Percentiles rank a stretch among this genome's conserved stretches.
Evolutionary conservation across 106 monocot species (phyloP).

Genomic region (Amphibolis antarctica): DNA sequence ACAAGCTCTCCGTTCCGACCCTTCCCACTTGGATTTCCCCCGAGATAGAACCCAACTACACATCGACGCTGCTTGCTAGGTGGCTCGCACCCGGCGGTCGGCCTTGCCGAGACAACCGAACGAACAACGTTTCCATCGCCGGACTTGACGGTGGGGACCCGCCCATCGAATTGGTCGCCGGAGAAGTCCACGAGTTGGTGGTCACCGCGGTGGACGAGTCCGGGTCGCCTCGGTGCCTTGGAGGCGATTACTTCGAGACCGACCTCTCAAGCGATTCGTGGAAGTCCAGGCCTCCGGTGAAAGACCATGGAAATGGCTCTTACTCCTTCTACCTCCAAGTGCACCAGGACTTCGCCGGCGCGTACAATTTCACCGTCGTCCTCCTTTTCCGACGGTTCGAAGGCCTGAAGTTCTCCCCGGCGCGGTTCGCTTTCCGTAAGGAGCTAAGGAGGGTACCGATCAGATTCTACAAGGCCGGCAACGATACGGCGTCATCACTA

Average conservation of each 20-base stretch:
- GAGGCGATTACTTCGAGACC: conserved; percentile 89
- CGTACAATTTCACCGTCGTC: conserved; percentile 45
- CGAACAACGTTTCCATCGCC: too few relatives aligned
- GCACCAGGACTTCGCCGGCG: conserved; percentile 48
- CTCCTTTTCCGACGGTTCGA: conserved; percentile 74
- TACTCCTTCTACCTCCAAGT: conserved; percentile 65
- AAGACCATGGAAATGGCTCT: conserved; percentile 67
- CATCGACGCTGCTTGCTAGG: too few relatives aligned
- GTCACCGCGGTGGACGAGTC: too few relatives aligned
- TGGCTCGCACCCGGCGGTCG: too few relatives aligned
- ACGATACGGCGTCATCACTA: conserved; percentile 7
- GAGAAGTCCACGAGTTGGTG: too few relatives aligned
- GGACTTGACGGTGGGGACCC: too few relatives aligned
- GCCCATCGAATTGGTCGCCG: too few relatives aligned
- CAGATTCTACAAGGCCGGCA: conserved; percentile 10
- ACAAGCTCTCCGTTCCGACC: too few relatives aligned
- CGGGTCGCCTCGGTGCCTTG: conserved; percentile 30
- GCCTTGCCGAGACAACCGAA: too few relatives aligned
- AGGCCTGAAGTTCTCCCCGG: conserved; percentile 54
- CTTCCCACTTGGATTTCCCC: too few relatives aligned
- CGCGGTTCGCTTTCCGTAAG: conserved; percentile 33
- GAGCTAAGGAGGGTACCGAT: conserved; percentile 39
- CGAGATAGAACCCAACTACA: too few relatives aligned
- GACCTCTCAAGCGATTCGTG: conserved; percentile 55
- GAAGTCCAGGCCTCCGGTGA: conserved; percentile 78